A percentile compares a stretch with the other conserved stretches of the same genome.
phyloP scores from a whole-genome alignment of 306 rosid species.

The Pyrus betulifolia region DNA sequence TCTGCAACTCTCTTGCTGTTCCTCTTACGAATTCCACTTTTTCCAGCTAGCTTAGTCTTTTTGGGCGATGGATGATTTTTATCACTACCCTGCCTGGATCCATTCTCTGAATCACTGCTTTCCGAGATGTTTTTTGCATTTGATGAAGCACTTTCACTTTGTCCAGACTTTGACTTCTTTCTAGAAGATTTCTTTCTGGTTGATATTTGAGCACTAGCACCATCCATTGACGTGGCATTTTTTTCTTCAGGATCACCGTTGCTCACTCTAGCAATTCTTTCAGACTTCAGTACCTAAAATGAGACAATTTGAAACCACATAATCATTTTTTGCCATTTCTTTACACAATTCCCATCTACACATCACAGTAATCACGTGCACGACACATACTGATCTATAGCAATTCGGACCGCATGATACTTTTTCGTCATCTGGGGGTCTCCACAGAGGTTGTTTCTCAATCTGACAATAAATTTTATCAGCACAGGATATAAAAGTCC shows the following conservation, averaged over 20 bases:
- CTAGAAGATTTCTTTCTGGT: constrained; percentile 55
- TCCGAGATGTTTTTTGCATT: constrained; percentile 76
- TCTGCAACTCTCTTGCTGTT: constrained; percentile 96
- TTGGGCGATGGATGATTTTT: constrained; percentile 43
- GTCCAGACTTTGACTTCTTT: constrained; percentile 54
- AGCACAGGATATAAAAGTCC: constrained; percentile 10
- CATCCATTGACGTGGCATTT: constrained; percentile 30
- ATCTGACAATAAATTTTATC: constrained; percentile 51
- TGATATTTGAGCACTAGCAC: constrained; percentile 32
- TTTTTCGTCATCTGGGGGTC: constrained; percentile 53
- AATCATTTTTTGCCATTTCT: constrained; percentile 3
- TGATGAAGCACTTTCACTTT: constrained; percentile 94
- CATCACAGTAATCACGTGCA: constrained; percentile 1
- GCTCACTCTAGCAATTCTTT: constrained; percentile 37
- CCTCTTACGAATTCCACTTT: constrained; percentile 57
- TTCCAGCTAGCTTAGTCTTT: constrained; percentile 53
- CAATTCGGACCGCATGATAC: constrained; percentile 76
- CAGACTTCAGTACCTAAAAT: constrained; percentile 58
- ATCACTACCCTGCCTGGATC: constrained; percentile 51
- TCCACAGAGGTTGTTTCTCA: constrained; percentile 74
- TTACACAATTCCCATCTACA: background rate
- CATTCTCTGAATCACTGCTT: constrained; percentile 96
- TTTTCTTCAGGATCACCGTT: constrained; percentile 64
- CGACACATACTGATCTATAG: constrained; percentile 59
- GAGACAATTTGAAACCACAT: constrained; percentile 20